Base-by-base conservation (phyloP, 2,329 filamentous ascomycete species). In the Penicillium sp. region DNA sequence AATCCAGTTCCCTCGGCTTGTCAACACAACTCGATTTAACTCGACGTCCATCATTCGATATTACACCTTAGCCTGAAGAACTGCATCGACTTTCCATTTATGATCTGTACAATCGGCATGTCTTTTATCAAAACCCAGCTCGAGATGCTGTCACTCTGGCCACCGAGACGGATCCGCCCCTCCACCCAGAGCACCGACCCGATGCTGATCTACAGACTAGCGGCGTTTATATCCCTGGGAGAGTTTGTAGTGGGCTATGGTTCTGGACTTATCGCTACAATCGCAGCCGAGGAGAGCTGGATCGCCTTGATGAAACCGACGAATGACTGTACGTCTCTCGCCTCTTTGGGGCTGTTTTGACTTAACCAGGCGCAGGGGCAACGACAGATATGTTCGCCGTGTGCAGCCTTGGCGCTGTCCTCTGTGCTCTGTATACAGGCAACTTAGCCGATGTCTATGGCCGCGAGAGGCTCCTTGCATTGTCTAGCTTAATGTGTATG, bases 191-290 rank as follows among this genome's bases (percentile, higher is more conserved):
- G 9, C 35, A 38, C 15, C 4, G 35, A 11, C 8, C 21, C 21
- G 35, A 38, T 38, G 8, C 2, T 11, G 7, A 38, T 8, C 5
- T 60, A 57, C 19, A 63, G 60, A 41, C 47, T 63, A n/a, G 61
- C 67, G 13, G 66, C 61, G 6, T 67, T 69, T 48, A 64, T 67
- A 6, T 69, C 67, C 11, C 48, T 66, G 7, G 67, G 67, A 5
- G 67, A 64, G 2, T 57, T 67, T 29, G 29, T 69, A 3, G 67
- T 69, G n/a, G 67, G 67, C 9, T 69, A 67, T 55, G 66, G 66
- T 30, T 61, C 67, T 51, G 67, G 67, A 0, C 66, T 67, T 5
- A 67, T 66, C 61, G 62, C 66, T 2, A 63, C 67, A 23, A 67
- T 67, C 11, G 66, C 67, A 1, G 64, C 66, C n/a, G 66, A 67